Base-by-base conservation (phyloP, 2,329 filamentous ascomycete species). In the Fusarium dlaminii region DNA sequence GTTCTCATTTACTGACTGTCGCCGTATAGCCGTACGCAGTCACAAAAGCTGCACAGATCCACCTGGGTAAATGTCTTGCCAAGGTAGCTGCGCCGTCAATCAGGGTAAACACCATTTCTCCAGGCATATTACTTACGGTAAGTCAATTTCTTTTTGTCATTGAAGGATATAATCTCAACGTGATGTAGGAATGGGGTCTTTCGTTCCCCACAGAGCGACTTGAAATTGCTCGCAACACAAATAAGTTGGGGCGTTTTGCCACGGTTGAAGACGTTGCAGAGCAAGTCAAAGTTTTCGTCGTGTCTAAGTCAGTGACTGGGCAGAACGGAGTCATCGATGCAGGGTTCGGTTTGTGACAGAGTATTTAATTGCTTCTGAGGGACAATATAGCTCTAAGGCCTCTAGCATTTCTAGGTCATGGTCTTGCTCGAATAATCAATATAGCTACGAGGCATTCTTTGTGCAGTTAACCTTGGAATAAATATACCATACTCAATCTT, bases 11-110 rank as follows among this genome's bases (percentile, higher is more conserved):
- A 27, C 27, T 54, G 5, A 60, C 8, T 27, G 11, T 29, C 8
- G 2, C n/a, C 22, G 15, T 46, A 9, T 11, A 88, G 91, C 89
- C 94, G 8, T 96, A 96, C 78, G 86, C 90, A 1, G 91, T 95
- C 24, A 93, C 92, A 42, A 96, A 96, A 80, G 89, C 93, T 2
- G 94, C 94, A 17, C 89, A 92, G 66, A 82, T 91, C 42, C 89
- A 91, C 77, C 83, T 91, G 8, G 83, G 85, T 22, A 90, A 88
- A 73, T 84, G 83, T 14, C 81, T 91, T 37, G 89, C 89, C 2
- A 77, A 83, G 9, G 87, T 88, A 66, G 86, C 86, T 17, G 86
- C 85, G 3, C 88, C 89, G 0, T 85, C 84, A 48, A 87, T 91
- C 29, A 79, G 89, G n/a, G 89, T 90, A 11, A 92, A 91, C 70